A percentile compares a stretch with the other conserved stretches of the same genome.
These are phyloP conservation scores for Kwoniella newhampshirensis DNA, from an alignment of 768 basidiomycete genomes.

Conservation along the genomic window DNA sequence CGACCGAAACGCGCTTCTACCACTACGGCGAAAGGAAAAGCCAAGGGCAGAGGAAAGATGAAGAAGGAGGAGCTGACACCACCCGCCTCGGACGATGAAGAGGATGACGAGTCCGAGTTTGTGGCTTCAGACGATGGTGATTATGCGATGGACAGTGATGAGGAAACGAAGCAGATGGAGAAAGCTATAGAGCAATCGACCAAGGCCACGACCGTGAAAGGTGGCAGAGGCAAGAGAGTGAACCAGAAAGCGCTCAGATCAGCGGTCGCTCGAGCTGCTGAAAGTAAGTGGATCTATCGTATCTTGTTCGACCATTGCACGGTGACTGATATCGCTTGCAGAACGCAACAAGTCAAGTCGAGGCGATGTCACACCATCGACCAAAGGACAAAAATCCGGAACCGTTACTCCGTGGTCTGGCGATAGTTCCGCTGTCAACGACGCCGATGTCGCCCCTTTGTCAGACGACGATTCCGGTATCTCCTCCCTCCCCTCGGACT, in stretches of 20 bases:
- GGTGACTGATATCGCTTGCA: slow-evolving; percentile 9
- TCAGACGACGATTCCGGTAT: slow-evolving; percentile 19
- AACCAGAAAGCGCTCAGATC: slow-evolving; percentile 21
- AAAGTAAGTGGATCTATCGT: slow-evolving; percentile 14
- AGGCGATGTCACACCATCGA: slow-evolving; percentile 6
- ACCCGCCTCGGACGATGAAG: slow-evolving; percentile 19
- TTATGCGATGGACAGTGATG: slow-evolving; percentile 44
- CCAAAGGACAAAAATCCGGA: slow-evolving; percentile 7
- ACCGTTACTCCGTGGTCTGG: slow-evolving; percentile 14
- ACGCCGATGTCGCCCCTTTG: slow-evolving; percentile 13
- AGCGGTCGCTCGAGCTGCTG: slow-evolving; percentile 28
- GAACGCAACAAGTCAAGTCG: slow-evolving; percentile 5
- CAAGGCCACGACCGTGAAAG: not conserved
- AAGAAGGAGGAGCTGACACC: slow-evolving; percentile 14
- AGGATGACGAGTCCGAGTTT: slow-evolving; percentile 20
- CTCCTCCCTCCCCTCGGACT: slow-evolving; percentile 9
- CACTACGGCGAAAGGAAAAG: slow-evolving; percentile 16
- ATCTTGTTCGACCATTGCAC: too few relatives aligned
- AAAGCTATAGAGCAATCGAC: slow-evolving; percentile 31
- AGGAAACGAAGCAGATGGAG: slow-evolving; percentile 36
- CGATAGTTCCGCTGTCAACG: not conserved
- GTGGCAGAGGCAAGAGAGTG: slow-evolving; percentile 4
- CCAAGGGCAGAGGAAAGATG: too few relatives aligned
- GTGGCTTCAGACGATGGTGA: slow-evolving; percentile 24
- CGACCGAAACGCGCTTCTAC: not conserved